Evolutionary conservation across 192 early-diverging fungal genomes (phyloP), one percentile per base, ranked within the genome.

Genomic region (Cetraspora pellucida): DNA sequence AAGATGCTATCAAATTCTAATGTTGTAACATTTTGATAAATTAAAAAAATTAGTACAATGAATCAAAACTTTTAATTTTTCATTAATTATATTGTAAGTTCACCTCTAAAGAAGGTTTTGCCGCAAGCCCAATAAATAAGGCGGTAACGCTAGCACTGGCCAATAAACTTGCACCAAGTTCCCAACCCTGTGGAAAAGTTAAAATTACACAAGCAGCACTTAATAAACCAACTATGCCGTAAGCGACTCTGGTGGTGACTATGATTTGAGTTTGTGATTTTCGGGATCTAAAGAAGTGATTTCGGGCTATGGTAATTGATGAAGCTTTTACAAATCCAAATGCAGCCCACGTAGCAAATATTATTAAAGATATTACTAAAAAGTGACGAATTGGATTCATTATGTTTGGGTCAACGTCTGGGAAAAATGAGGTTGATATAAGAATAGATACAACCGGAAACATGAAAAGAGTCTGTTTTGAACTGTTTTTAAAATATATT

Each of bases 81-180:
- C 0, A 21, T 7, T 47, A 50, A 21, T n/a, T 8, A 54, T 23
- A 54, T 13, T 19, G 50, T 16, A n/a, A 21, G 5, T 30, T 25
- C 78, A 81, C 82, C 80, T 81, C 81, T 44, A 82, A 78, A 3
- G 77, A 78, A 43, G 81, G 79, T 59, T 82, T 84, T 28, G 81
- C 79, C 10, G 83, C 81, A 60, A 84, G 71, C 28, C 83, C 83
- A 47, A 84, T 21, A 60, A 84, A 50, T 43, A 84, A 37, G 5
- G 83, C 80, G 2, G 77, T 74, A 8, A 84, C 81, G 75, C 83
- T 82, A 16, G 83, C 83, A 76, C 80, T 81, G 2, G 83, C 83
- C 65, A 82, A 59, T 47, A 84, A 23, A 17, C 78, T 74, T 1
- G 77, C 79, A 8, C 83, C 83, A 11, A 84, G 65, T 28, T 84